Base-by-base conservation (phyloP, 2,329 filamentous ascomycete species). In the Exophiala sideris region DNA sequence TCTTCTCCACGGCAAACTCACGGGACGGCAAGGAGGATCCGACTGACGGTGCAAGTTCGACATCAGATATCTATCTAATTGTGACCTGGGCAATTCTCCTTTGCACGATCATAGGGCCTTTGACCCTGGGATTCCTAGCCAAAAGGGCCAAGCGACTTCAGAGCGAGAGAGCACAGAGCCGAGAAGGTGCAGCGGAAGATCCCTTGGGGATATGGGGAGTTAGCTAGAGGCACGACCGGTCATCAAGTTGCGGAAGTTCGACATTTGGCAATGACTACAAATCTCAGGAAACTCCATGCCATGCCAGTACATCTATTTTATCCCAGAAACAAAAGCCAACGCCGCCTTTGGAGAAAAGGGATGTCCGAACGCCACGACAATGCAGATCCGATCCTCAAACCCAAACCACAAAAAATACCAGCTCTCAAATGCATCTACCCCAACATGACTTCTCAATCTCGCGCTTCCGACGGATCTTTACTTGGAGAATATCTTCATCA, bases 1-100 rank as follows among this genome's bases (percentile, higher is more conserved):
- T 81, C 9, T 81, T 81, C 55, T 14, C 33, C 12, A 18, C 20
- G 10, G 10, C 34, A 40, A 38, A 33, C 29, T 16, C 36, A 32
- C 29, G 12, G n/a, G 34, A 20, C 7, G 20, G 10, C 14, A 50
- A 24, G 3, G 24, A 29, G 24, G 2, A 29, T 29, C 4, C 24
- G 24, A 29, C 2, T 36, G 55, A 24, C 1, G 53, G 57, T 5
- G 62, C 58, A 2, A 67, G 68, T 12, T 14, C 51, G 4, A 35
- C 41, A 4, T 73, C 75, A 0, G 74, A 79, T 34, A 72, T 79
- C 0, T 83, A 80, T 55, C 66, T 82, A 2, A 70, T 80, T 0
- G 75, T 78, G 1, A 79, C 78, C 0, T 82, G 79, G 80, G 79
- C 78, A 2, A 81, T 83, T 10, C 71, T 81, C 1, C 66, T 83